Conservation (phyloP, 2,329 filamentous ascomycete genomes). For the Cordyceps javanica region DNA sequence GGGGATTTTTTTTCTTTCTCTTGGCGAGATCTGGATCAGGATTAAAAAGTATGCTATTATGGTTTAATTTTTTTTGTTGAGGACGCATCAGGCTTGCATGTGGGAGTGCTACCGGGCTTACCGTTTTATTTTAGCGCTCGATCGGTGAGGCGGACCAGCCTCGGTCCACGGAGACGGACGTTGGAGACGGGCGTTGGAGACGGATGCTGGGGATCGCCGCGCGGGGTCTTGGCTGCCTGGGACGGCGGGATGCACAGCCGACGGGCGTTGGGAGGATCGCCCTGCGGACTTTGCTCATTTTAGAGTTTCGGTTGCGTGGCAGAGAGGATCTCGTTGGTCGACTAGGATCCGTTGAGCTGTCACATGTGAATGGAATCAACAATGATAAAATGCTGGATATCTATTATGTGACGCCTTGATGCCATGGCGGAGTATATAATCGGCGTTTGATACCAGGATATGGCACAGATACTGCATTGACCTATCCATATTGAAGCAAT, state of each 20-base stretch:
- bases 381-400: too few relatives aligned
- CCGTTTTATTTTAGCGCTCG: background rate
- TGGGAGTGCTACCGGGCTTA: too few relatives aligned
- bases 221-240: background rate
- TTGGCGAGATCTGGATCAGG: background rate
- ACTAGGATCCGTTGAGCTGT: background rate
- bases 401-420: too few relatives aligned
- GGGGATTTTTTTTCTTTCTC: background rate
- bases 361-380: background rate
- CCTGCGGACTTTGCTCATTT: background rate
- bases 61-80: background rate
- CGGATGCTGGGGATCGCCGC: background rate
- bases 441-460: too few relatives aligned
- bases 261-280: background rate
- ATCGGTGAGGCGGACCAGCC: conserved; percentile 4
- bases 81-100: background rate
- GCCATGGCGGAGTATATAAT: too few relatives aligned
- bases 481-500: too few relatives aligned
- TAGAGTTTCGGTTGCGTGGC: too few relatives aligned
- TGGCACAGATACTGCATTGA: too few relatives aligned
- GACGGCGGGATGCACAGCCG: background rate
- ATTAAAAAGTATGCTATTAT: background rate
- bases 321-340: too few relatives aligned
- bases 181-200: background rate
- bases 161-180: background rate